Evolutionary conservation across 176 grass and related monocot genomes (phyloP), one percentile per base, ranked within the genome.

Genomic region (Eragrostis curvula): DNA sequence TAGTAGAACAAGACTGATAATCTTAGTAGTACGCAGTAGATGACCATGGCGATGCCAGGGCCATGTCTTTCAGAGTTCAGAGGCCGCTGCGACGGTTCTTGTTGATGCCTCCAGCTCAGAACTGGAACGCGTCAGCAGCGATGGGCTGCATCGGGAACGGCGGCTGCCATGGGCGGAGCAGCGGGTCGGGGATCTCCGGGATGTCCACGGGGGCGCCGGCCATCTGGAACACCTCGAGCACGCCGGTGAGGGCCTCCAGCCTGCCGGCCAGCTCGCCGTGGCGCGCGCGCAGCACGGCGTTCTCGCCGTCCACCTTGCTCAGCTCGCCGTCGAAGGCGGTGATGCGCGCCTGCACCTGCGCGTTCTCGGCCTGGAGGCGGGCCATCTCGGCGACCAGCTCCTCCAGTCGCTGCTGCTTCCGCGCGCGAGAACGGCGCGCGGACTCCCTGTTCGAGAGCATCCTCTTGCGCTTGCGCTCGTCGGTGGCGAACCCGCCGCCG

Each of bases 361-460:
- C 61, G 82, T 90, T 95, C 41, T 92, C 77, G 6, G 65, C 75
- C 82, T 87, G 83, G 70, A 95, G 84, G 55, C 83, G 78, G 42
- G 84, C 70, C 52, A 66, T 75, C 81, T 90, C 80, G 25, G 71
- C 77, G 30, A 90, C 81, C 42, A 95, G 84, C 69, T 95, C 85
- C 67, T 85, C 87, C 81, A 95, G 63, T 3, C 77, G 57, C 89
- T 92, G 87, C 85, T 95, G 89, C 89, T 95, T 95, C 64, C 63
- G 77, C 66, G 83, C 86, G 44, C 93, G 87, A 1, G 93, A 92
- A 0, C 89, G 88, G 45, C 85, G 78, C 6, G 93, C 93, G 23
- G 93, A 92, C 73, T 95, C 89, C 85, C 93, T 78, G 74, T 95
- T 95, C 21, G 93, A 95, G 18, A 92, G 82, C 93, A 92, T 95